Base-by-base conservation (phyloP, 768 basidiomycete genomes). In the Suillus hirtellus region DNA sequence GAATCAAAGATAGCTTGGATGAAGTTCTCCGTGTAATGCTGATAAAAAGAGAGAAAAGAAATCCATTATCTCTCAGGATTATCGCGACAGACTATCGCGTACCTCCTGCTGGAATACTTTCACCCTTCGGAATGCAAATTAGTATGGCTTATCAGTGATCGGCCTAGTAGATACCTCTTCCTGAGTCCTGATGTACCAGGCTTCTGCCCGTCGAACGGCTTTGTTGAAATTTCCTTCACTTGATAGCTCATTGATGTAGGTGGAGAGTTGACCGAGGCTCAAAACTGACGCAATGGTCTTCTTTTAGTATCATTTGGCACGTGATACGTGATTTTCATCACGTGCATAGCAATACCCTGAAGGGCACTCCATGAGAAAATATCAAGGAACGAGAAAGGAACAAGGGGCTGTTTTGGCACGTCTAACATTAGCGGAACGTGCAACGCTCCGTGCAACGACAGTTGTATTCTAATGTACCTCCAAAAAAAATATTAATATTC, bases 21-120 rank as follows among this genome's bases (percentile, higher is more conserved):
- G 70, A 99, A 99, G 83, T 99, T 99, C 80, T 99, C 97, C 52
- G 97, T 99, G 80, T 99, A 99, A 82, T 99, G 89, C 93, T 95
- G 71, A 55, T 47, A 56, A 37, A 1, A 34, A 60, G 60, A 62
- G 40, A 65, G 38, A 46, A n/a, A 61, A n/a, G n/a, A n/a, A 58
- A 24, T 70, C 21, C 19, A 44, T 64, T 21, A 34, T 53, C 46
- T 37, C 60, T 42, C 47, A 60, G 56, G 67, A 67, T 71, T 38
- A 71, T 58, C 40, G 56, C 56, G 14, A 17, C 1, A 38, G 38
- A 27, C 21, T 11, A 40, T 66, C 66, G 64, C 83, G 67, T 69
- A 93, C 95, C 86, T 93, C 84, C 76, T 98, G 94, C 79, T 99
- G 93, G 86, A 99, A 99, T 70, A 99, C 87, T 80, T 96, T 98